Conservation (phyloP, 2,329 filamentous ascomycete genomes). For the Trichophyton benhamiae region DNA sequence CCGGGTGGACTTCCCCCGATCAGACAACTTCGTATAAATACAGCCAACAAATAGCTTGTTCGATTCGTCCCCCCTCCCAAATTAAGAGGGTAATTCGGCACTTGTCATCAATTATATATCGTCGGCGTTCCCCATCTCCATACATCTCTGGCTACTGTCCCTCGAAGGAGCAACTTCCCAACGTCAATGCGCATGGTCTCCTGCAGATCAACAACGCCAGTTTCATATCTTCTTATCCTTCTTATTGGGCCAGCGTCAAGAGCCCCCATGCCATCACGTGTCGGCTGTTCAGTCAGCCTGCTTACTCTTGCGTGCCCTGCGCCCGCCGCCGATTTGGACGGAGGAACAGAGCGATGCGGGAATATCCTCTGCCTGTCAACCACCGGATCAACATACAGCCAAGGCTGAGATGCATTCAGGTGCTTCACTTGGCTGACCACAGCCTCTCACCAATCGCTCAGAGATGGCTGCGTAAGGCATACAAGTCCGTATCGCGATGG, state of each 20-base stretch:
- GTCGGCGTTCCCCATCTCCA: neutral
- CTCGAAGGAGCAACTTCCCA: neutral
- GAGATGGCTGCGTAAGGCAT: neutral
- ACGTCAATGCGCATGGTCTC: slow-evolving; percentile 2
- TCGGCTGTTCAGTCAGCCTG: neutral
- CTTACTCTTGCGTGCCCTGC: neutral
- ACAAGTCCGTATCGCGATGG: neutral
- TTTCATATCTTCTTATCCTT: neutral
- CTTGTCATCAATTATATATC: neutral
- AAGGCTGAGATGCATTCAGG: neutral
- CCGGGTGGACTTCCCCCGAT: neutral
- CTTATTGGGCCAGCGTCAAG: neutral
- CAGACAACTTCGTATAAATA: neutral
- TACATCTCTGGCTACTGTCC: neutral
- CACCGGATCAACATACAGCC: neutral
- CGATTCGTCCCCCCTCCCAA: too few relatives aligned
- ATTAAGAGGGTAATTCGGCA: too few relatives aligned
- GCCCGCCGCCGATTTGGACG: neutral
- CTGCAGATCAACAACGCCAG: neutral
- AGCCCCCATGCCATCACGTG: neutral
- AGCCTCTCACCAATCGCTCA: neutral
- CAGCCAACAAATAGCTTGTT: neutral
- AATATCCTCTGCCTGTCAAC: neutral
- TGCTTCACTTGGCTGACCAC: neutral
- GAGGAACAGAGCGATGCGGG: neutral